Base-by-base conservation (phyloP, 163 green algal species). In the Scenedesmus sp. region DNA sequence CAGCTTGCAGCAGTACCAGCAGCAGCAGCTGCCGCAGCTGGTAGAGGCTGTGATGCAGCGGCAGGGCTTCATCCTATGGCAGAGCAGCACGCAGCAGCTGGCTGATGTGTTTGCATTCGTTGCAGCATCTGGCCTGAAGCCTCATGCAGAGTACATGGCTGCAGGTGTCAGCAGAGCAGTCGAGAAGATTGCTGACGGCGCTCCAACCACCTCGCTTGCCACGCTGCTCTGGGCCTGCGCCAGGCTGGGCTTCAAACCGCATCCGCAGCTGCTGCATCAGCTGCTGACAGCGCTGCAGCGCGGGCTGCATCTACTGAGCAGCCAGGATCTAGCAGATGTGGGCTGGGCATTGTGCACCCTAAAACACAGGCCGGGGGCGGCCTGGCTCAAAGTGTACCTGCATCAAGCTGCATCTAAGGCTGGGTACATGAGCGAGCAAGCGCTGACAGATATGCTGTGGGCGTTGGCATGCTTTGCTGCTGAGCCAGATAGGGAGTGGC, bases 381-480 rank as follows among this genome's bases (percentile, higher is more conserved):
- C 34, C 20, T 93, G 90, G 90, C 76, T 93, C 13, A 76, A 46
- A 8, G 13, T 84, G 79, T 93, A 89, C 59, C 79, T 91, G 85
- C 60, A 86, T 76, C 26, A 91, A 52, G 85, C 85, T 5, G 56
- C 62, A 13, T 46, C 85, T 5, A 88, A 88, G 60, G 90, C 77
- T 23, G 23, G 18, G 7, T 88, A 85, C 54, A 91, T 93, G 85
- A 1, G 15, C 13, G 46, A 52, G 26, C 85, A 88, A 13, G 77
- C 76, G 4, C 77, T 93, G 34, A 84, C 86, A 62, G 90, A 93
- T 73, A 85, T 79, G 18, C 59, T 93, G 20, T 93, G 90, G 90
- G 90, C 90, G 8, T 77, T 93, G 3, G 90, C 90, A 13, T 91
- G 85, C 52, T 93, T 93, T 79, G 90, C 67, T 3, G 90, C 86